Evolutionary conservation across 768 basidiomycete genomes (phyloP).

Genomic region (Kondoa subrosea): DNA sequence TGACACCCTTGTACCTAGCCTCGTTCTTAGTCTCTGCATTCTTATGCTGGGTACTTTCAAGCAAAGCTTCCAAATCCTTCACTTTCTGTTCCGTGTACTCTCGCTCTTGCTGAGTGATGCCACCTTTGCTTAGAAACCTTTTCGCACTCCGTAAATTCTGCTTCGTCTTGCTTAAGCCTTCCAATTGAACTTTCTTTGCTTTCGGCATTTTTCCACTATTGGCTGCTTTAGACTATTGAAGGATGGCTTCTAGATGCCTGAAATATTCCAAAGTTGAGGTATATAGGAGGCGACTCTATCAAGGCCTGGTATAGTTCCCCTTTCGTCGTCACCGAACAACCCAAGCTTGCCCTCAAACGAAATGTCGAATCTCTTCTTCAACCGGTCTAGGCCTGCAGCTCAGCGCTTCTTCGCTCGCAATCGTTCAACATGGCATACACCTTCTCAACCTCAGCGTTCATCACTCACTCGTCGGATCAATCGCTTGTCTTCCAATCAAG

Average conservation of each 20-base stretch:
- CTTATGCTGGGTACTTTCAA: not conserved
- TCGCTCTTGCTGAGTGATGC: too few species aligned
- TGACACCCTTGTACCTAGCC: not conserved
- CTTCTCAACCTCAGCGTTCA: not conserved
- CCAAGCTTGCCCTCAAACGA: too few species aligned
- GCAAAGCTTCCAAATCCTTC: not conserved
- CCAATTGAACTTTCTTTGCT: not conserved
- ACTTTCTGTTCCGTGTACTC: not conserved
- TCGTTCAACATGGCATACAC: not conserved
- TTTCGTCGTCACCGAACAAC: too few species aligned
- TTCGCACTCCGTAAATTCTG: not conserved
- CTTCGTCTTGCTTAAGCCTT: not conserved
- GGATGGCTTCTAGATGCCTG: too few species aligned
- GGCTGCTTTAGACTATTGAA: too few species aligned
- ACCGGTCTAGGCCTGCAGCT: too few species aligned
- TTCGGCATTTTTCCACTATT: not conserved
- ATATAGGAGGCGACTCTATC: too few species aligned
- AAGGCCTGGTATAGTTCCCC: too few species aligned
- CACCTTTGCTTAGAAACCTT: not conserved
- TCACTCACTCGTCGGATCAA: not conserved
- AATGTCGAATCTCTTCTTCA: too few species aligned
- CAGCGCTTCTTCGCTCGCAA: not conserved
- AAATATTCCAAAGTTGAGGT: too few species aligned
- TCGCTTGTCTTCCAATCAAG: not conserved
- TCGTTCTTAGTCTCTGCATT: not conserved